Conservation (phyloP, 768 basidiomycete genomes). For the Zangia roseola region DNA sequence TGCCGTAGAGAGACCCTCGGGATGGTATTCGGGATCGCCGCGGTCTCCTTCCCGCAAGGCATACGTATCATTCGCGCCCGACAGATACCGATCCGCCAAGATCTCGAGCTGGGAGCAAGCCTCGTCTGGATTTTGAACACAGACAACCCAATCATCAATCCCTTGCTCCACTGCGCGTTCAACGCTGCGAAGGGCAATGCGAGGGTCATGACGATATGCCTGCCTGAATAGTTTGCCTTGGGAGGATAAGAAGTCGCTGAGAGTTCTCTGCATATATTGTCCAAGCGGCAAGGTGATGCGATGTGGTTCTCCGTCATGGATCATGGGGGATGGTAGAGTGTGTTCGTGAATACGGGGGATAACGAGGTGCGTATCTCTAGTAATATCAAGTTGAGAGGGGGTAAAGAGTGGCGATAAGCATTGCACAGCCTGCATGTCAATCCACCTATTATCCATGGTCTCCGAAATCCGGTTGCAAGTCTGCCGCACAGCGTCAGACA, state of each 20-base stretch:
- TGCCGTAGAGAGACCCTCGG: slow-evolving; percentile 32
- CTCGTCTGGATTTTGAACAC: not conserved
- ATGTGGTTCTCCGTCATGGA: no score
- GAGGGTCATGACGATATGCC: slow-evolving; percentile 1
- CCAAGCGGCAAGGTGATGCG: no score
- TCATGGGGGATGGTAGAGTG: no score
- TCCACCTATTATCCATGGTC: no score
- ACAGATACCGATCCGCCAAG: slow-evolving; percentile 23
- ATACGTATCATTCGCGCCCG: not conserved
- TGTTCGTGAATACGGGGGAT: no score
- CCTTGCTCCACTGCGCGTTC: slow-evolving; percentile 31
- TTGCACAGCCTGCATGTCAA: no score
- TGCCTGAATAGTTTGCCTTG: slow-evolving; percentile 1
- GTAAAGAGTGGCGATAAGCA: no score
- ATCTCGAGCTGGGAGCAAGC: slow-evolving; percentile 18
- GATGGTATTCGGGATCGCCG: not conserved
- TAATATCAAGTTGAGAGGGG: not conserved
- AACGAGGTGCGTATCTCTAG: no score
- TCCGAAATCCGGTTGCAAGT: no score
- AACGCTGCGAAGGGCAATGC: slow-evolving; percentile 33
- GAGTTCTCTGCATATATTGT: slow-evolving; percentile 5
- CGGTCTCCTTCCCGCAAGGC: no score
- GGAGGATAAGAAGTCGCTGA: slow-evolving; percentile 15
- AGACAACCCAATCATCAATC: slow-evolving; percentile 33
- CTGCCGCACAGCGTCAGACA: no score